Percentiles rank a stretch among this genome's conserved stretches.
phyloP scores from a whole-genome alignment of 2,329 filamentous ascomycete species.

The Colletotrichum zoysiae region DNA sequence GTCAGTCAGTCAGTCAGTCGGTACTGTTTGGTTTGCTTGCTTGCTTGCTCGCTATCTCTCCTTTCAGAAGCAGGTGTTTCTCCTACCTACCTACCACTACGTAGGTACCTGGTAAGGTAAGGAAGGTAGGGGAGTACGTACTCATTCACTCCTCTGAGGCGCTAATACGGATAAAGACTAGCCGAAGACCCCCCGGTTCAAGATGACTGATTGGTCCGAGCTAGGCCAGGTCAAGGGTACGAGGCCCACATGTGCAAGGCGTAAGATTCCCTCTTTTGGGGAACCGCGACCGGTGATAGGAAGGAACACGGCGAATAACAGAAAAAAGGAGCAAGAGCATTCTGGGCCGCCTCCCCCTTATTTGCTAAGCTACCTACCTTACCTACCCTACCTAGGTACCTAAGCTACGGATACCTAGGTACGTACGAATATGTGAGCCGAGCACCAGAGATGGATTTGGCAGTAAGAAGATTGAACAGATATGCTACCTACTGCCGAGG shows the following conservation, averaged over 20 bases:
- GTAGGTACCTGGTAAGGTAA: no score
- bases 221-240: slow-evolving; percentile 3
- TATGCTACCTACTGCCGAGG: slow-evolving; percentile 22
- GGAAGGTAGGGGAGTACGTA: slow-evolving; percentile 1
- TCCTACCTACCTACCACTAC: no score
- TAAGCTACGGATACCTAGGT: no score
- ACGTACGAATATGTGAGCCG: no score
- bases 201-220: slow-evolving; percentile 27
- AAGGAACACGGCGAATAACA: slow-evolving; percentile 4
- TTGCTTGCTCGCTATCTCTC: no score
- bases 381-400: no score
- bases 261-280: slow-evolving; percentile 39
- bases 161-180: not conserved
- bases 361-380: not conserved
- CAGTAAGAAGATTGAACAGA: slow-evolving; percentile 7
- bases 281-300: slow-evolving; percentile 35
- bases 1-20: no score
- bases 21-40: no score
- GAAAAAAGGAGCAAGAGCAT: not conserved
- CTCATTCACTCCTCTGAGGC: accelerated
- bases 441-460: no score
- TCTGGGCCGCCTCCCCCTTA: not conserved
- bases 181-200: not conserved
- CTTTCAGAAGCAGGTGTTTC: not conserved
- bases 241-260: slow-evolving; percentile 25